Conservation (phyloP, 2,329 filamentous ascomycete species). For the Fusarium staphyleae region DNA sequence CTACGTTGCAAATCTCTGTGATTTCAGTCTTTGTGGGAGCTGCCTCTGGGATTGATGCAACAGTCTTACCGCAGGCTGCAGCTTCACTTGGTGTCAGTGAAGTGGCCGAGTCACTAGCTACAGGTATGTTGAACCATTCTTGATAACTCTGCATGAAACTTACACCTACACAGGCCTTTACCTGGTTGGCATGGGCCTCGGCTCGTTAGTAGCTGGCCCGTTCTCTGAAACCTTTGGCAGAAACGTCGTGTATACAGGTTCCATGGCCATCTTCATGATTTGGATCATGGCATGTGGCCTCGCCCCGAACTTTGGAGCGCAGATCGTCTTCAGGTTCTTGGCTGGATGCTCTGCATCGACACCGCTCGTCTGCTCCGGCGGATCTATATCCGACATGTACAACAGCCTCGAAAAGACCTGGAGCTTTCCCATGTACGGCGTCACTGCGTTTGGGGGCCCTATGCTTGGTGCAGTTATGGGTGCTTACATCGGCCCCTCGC, state of each 20-base stretch:
- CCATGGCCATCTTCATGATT: constrained; percentile 52
- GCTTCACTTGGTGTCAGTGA: constrained; percentile 56
- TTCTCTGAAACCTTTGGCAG: constrained; percentile 51
- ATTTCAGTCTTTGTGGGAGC: constrained; percentile 60
- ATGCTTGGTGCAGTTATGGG: constrained; percentile 55
- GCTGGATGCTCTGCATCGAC: constrained; percentile 55
- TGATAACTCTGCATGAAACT: background rate
- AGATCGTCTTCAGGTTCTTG: constrained; percentile 57
- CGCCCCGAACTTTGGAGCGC: constrained; percentile 51
- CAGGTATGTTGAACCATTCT: constrained; percentile 36
- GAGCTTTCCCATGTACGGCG: constrained; percentile 55
- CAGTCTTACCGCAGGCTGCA: constrained; percentile 54
- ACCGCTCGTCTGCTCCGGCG: constrained; percentile 53
- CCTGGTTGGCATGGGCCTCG: constrained; percentile 48
- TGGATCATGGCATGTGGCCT: constrained; percentile 54
- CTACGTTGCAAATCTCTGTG: constrained; percentile 51
- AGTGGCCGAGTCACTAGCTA: constrained; percentile 59
- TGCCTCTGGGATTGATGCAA: constrained; percentile 61
- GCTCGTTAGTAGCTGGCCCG: constrained; percentile 48
- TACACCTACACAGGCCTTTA: constrained; percentile 33
- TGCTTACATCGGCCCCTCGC: constrained; percentile 69
- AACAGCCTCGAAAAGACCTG: constrained; percentile 47
- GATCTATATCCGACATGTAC: constrained; percentile 52
- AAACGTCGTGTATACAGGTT: constrained; percentile 50
- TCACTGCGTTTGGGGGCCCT: constrained; percentile 52